Base-by-base conservation (phyloP, 768 basidiomycete species). In the Cystofilobasidium ferigula region DNA sequence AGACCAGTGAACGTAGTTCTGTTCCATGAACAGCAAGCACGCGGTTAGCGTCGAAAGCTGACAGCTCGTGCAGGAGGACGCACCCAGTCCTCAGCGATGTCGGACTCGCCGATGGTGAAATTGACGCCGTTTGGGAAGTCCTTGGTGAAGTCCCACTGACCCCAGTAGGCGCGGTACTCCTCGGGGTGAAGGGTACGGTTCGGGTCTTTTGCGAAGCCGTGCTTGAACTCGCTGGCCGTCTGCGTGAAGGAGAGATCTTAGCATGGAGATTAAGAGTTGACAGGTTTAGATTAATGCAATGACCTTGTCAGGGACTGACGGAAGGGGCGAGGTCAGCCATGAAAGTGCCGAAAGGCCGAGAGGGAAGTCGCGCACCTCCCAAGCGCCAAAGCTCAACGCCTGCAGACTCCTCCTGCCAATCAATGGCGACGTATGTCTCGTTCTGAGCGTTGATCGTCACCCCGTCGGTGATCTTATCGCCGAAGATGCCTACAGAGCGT, bases 41-140 rank as follows among this genome's bases (percentile, higher is more conserved):
- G 14, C 26, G 32, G 16, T 34, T 34, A 12, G 22, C 56, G 28
- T 35, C 12, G 34, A 30, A 57, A 35, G 36, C 24, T 9, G 28
- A 56, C 7, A 34, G 57, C 18, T n/a, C 35, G 22, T 1, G 8
- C 36, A 26, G 18, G 57, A 24, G 38, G 10, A 24, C 57, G n/a
- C 13, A 59, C 57, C 61, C 62, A 71, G 51, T 72, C 72, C 20
- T 60, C 53, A 3, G 70, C 62, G 22, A 40, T 40, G 36, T 62
- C 38, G 28, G 56, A 60, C 30, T 67, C 38, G n/a, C 71, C 71
- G 40, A 73, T 64, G 1, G 51, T 64, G 63, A 60, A 73, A 57
- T 73, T 71, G 38, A 73, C 68, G 32, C 71, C 71, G 20, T 57
- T 54, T 0, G 72, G 71, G 68, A 73, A 73, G 56, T 73, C 72